phyloP scores from a whole-genome alignment of 2,329 filamentous ascomycete species.

The Diplocarpon rosae region DNA sequence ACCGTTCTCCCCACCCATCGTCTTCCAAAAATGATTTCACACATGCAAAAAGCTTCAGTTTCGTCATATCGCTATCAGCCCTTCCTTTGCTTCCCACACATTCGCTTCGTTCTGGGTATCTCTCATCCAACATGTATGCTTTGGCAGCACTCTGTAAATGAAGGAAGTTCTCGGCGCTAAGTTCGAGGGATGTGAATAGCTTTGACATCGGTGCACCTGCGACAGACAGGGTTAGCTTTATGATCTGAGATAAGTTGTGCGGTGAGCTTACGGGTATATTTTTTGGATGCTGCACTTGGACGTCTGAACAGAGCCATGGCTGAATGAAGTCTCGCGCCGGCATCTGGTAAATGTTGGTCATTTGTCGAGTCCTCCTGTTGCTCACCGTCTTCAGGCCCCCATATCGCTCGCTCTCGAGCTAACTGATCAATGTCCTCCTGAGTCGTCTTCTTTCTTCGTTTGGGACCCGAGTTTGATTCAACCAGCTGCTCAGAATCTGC shows the following conservation, averaged over 20 bases:
- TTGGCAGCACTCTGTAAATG: constrained; percentile 26
- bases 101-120: constrained; percentile 22
- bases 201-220: constrained; percentile 25
- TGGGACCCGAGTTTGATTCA: neutral
- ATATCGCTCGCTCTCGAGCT: constrained; percentile 22
- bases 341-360: constrained; percentile 7
- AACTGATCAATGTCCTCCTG: constrained; percentile 12
- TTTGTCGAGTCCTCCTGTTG: constrained; percentile 3
- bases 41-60: constrained; percentile 23
- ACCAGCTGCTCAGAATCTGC: neutral
- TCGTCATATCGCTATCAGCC: constrained; percentile 21
- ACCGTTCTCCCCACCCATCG: constrained; percentile 25
- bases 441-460: constrained; percentile 2
- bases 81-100: constrained; percentile 20
- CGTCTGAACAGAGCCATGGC: constrained; percentile 23
- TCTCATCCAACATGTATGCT: constrained; percentile 24
- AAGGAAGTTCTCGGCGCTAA: constrained; percentile 23
- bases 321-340: constrained; percentile 22
- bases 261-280: constrained; percentile 22
- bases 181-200: constrained; percentile 21
- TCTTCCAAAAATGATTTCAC: constrained; percentile 24
- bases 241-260: neutral
- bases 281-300: constrained; percentile 22
- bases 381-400: constrained; percentile 21
- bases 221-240: constrained; percentile 1